Conservation (phyloP, 441 rosid species). For the Eugenia klotzschiana region DNA sequence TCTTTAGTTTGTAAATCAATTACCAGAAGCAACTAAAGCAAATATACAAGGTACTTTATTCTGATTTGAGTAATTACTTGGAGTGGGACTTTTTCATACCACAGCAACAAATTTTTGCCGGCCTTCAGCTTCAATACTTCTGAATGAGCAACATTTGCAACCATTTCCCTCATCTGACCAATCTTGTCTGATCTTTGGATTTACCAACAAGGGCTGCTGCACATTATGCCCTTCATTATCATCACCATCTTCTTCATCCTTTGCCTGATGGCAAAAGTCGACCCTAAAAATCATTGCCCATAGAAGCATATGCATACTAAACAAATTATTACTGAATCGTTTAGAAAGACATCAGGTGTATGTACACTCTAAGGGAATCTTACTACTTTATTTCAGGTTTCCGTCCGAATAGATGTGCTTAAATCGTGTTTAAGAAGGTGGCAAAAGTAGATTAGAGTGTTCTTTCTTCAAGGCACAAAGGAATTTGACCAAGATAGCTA, state of each 20-base stretch:
- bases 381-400: neutral
- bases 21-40: neutral
- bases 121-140: conserved; percentile 31
- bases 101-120: conserved; percentile 43
- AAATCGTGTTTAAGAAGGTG: neutral
- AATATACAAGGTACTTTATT: neutral
- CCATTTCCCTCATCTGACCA: conserved; percentile 13
- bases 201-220: conserved; percentile 30
- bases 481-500: neutral
- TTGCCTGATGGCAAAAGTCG: conserved; percentile 83
- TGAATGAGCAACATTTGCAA: conserved; percentile 34
- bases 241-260: conserved; percentile 26
- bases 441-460: neutral
- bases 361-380: neutral
- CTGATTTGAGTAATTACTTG: neutral
- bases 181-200: conserved; percentile 20
- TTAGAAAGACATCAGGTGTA: neutral
- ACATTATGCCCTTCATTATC: conserved; percentile 23
- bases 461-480: neutral
- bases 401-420: neutral
- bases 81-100: conserved; percentile 13
- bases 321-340: conserved; percentile 3
- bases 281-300: conserved; percentile 42
- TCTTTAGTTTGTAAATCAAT: neutral
- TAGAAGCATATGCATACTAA: conserved; percentile 9